phyloP scores from a whole-genome alignment of 83 land plant genomes.

The Picea abies region DNA sequence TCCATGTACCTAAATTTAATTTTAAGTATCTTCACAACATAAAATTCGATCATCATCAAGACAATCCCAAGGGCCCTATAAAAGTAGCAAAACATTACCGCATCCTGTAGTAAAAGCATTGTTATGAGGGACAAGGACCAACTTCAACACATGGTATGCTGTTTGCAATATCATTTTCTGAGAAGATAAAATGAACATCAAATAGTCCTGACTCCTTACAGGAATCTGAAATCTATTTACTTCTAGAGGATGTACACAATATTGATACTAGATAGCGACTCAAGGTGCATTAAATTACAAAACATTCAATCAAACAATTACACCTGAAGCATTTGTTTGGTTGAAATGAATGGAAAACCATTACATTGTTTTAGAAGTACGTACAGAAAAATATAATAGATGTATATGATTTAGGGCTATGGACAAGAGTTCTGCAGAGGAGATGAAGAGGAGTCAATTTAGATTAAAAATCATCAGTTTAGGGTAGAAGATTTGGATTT shows the following conservation, averaged over 20 bases:
- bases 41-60: background rate
- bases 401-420: background rate
- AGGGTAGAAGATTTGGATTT: too few species aligned
- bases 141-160: conserved; percentile 3
- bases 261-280: background rate
- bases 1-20: background rate
- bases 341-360: background rate
- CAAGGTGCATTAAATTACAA: background rate
- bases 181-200: background rate
- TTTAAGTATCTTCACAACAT: background rate
- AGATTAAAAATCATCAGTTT: too few species aligned
- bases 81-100: background rate
- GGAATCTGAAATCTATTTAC: background rate
- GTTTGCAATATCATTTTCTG: background rate
- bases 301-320: background rate
- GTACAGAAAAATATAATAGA: background rate
- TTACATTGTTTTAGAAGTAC: background rate
- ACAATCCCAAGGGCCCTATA: background rate
- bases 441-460: too few species aligned
- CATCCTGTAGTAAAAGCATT: background rate
- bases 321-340: background rate
- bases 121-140: background rate
- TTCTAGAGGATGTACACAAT: background rate
- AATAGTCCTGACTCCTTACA: background rate
- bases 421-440: background rate